Conservation (phyloP, 768 basidiomycete species). For the Zangia roseola region DNA sequence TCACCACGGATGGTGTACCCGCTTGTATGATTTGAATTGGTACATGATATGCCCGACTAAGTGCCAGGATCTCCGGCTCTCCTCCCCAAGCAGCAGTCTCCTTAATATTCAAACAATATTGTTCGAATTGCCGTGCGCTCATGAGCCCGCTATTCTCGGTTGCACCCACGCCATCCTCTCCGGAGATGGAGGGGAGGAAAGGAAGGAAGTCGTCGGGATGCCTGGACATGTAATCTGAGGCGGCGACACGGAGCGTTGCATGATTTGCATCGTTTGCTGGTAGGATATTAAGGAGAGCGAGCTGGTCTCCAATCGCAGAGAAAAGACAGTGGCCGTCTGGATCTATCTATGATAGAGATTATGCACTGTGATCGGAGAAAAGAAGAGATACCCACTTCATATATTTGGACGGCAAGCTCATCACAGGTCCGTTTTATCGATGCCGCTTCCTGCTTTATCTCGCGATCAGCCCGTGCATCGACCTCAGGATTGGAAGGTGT, state of each 20-base stretch:
- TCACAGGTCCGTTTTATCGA: conserved; percentile 65
- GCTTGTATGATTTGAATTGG: conserved; percentile 92
- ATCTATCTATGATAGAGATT: conserved; percentile 59
- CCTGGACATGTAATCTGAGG: conserved; percentile 75
- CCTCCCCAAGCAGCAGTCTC: conserved; percentile 95
- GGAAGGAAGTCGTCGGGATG: conserved; percentile 92
- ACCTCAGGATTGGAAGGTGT: conserved; percentile 53
- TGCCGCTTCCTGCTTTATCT: conserved; percentile 65
- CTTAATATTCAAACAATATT: conserved; percentile 76
- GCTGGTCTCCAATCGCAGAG: conserved; percentile 91
- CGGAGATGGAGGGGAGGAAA: conserved; percentile 75
- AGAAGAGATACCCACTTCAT: conserved; percentile 49
- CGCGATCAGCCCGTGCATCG: conserved; percentile 58
- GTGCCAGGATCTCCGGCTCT: conserved; percentile 92
- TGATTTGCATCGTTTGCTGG: conserved; percentile 60
- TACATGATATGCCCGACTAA: conserved; percentile 75
- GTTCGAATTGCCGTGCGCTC: conserved; percentile 58
- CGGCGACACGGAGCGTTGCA: conserved; percentile 57
- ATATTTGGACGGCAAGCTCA: conserved; percentile 59
- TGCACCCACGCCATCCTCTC: conserved; percentile 67
- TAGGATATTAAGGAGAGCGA: conserved; percentile 68
- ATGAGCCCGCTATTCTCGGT: conserved; percentile 65
- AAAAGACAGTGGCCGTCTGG: conserved; percentile 98
- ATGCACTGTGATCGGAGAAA: conserved; percentile 1
- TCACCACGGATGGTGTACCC: conserved; percentile 77